Conservation (phyloP, 768 basidiomycete species). For the Psilocybe tampanensis region DNA sequence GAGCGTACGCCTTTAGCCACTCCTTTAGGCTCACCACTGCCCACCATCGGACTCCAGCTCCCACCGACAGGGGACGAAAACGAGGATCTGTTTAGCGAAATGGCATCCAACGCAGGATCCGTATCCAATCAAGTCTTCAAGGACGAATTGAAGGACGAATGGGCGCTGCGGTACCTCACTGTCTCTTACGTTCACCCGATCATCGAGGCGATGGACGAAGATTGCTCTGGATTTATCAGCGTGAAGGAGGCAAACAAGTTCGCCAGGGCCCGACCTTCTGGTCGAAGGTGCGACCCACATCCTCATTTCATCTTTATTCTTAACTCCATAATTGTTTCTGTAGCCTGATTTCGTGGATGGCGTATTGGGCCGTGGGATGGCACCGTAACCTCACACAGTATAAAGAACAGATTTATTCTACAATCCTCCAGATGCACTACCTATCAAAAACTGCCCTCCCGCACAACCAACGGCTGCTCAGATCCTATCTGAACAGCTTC, state of each 20-base stretch:
- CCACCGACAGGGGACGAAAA: not conserved
- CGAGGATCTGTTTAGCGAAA: not conserved
- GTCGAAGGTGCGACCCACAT: slow-evolving; percentile 26
- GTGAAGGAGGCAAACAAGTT: slow-evolving; percentile 5
- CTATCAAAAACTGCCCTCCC: not conserved
- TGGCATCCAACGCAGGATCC: not conserved
- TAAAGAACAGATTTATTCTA: slow-evolving; percentile 1
- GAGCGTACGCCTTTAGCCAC: slow-evolving; percentile 2
- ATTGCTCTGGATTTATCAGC: slow-evolving; percentile 6
- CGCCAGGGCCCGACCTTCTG: slow-evolving; percentile 5
- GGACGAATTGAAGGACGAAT: not conserved
- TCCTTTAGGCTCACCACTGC: not conserved
- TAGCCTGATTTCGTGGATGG: slow-evolving; percentile 27
- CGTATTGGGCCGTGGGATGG: slow-evolving; percentile 28
- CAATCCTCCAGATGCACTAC: slow-evolving; percentile 5
- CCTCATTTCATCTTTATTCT: too few relatives aligned
- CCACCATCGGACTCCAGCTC: not conserved
- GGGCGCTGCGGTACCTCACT: not conserved
- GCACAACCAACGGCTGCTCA: not conserved
- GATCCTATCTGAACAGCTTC: not conserved
- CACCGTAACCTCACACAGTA: slow-evolving; percentile 7
- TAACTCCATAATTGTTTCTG: too few relatives aligned
- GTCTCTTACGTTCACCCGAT: slow-evolving; percentile 4
- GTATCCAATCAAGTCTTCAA: not conserved
- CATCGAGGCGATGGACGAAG: slow-evolving; percentile 9